phyloP scores from a whole-genome alignment of 495 filamentous ascomycete species.

The Aspergillus indologenus region DNA sequence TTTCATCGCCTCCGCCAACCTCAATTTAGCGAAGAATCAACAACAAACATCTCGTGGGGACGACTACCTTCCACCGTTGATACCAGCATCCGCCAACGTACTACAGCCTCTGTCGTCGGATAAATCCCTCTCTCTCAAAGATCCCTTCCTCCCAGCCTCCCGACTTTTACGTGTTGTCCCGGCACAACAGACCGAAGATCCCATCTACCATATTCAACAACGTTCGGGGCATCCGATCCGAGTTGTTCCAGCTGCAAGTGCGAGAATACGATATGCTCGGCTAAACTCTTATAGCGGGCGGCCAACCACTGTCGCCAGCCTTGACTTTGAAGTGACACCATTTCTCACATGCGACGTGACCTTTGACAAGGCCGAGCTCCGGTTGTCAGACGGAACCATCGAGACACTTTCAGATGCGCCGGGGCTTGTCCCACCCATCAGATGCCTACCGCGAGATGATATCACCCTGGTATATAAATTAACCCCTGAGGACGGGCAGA shows the following conservation, averaged over 20 bases:
- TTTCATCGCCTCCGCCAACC: constrained; percentile 68
- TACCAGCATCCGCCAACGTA: constrained; percentile 76
- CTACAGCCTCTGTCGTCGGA: constrained; percentile 73
- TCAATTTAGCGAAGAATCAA: constrained; percentile 56
- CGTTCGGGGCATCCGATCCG: constrained; percentile 61
- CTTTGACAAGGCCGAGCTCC: constrained; percentile 65
- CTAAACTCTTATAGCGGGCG: constrained; percentile 61
- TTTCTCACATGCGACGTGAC: constrained; percentile 70
- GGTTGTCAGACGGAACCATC: constrained; percentile 62
- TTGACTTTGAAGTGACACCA: constrained; percentile 86
- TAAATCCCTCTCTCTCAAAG: constrained; percentile 59
- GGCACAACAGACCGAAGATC: constrained; percentile 53
- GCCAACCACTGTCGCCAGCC: constrained; percentile 70
- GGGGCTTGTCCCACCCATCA: constrained; percentile 59
- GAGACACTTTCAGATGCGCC: constrained; percentile 62
- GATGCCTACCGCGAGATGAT: constrained; percentile 76
- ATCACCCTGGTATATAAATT: constrained; percentile 82
- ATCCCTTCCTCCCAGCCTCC: constrained; percentile 74
- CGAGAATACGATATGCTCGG: constrained; percentile 76
- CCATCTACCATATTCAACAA: constrained; percentile 62
- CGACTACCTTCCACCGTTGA: constrained; percentile 72
- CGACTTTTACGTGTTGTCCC: constrained; percentile 77
- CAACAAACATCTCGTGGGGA: constrained; percentile 50
- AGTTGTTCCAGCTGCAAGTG: constrained; percentile 78
- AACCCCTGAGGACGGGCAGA: constrained; percentile 58